phyloP scores from a whole-genome alignment of 108 stramenopile species.

The Nitzschia putrida region DNA sequence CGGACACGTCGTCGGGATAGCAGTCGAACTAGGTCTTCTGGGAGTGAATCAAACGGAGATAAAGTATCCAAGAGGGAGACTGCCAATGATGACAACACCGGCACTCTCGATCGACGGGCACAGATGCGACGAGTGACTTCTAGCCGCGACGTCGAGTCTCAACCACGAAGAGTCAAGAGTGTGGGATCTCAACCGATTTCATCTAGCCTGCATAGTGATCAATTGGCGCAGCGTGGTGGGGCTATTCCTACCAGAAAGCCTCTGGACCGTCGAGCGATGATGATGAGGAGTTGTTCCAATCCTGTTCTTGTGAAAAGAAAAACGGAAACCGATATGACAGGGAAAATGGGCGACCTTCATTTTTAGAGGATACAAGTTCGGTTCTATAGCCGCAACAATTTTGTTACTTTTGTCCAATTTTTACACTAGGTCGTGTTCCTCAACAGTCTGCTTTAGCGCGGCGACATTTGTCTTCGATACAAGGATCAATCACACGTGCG shows the following conservation, averaged over 20 bases:
- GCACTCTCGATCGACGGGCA: neutral
- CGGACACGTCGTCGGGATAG: no score
- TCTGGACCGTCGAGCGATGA: constrained; percentile 3
- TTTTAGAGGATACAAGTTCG: neutral
- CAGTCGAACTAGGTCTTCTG: neutral
- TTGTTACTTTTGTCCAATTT: neutral
- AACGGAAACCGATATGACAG: neutral
- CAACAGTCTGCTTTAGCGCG: constrained; percentile 11
- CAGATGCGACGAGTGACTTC: neutral
- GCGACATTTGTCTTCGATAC: constrained; percentile 45
- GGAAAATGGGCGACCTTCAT: neutral
- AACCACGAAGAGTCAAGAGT: neutral
- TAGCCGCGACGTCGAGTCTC: neutral
- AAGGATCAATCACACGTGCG: constrained; percentile 65
- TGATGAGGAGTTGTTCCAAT: constrained; percentile 3
- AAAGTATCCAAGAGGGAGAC: neutral
- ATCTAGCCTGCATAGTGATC: no score
- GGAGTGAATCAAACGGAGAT: neutral
- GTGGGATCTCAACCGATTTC: no score
- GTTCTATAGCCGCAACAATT: neutral
- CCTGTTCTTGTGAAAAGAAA: neutral
- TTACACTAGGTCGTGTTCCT: neutral
- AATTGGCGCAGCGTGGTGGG: no score
- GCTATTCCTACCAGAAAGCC: neutral
- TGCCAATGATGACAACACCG: neutral